These are phyloP conservation scores for Oemleria cerasiformis DNA, from an alignment of 306 rosid species.

Conservation along the genomic window DNA sequence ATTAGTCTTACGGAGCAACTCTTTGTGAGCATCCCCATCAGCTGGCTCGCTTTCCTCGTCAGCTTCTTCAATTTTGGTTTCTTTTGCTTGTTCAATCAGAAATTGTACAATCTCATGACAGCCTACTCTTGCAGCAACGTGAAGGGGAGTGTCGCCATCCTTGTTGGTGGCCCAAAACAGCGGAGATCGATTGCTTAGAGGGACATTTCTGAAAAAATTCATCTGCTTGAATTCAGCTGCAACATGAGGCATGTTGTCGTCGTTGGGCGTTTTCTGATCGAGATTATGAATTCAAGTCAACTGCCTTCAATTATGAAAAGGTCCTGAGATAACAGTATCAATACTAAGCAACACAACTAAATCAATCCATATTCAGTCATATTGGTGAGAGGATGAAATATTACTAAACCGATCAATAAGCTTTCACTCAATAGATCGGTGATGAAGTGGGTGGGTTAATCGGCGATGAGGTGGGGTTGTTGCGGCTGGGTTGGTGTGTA, in stretches of 20 bases:
- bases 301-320: background rate
- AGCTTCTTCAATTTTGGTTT: background rate
- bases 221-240: conserved; percentile 2
- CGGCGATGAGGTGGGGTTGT: too few species aligned
- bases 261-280: background rate
- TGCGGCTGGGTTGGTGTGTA: too few species aligned
- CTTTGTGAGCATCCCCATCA: background rate
- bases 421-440: background rate
- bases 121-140: conserved; percentile 17
- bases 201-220: background rate
- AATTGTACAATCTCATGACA: background rate
- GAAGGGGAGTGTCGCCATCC: conserved; percentile 17
- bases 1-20: background rate
- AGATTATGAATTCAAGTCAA: background rate
- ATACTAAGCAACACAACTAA: background rate
- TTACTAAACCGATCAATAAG: background rate
- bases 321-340: background rate
- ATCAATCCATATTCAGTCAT: background rate
- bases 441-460: too few species aligned
- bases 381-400: background rate
- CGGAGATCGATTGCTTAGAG: background rate
- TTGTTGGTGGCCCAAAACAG: conserved; percentile 1
- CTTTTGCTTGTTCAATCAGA: background rate
- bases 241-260: background rate
- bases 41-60: background rate